Evolutionary conservation across 768 basidiomycete genomes (phyloP), one percentile per base, ranked within the genome.

Genomic region (Amylocystis lapponica): DNA sequence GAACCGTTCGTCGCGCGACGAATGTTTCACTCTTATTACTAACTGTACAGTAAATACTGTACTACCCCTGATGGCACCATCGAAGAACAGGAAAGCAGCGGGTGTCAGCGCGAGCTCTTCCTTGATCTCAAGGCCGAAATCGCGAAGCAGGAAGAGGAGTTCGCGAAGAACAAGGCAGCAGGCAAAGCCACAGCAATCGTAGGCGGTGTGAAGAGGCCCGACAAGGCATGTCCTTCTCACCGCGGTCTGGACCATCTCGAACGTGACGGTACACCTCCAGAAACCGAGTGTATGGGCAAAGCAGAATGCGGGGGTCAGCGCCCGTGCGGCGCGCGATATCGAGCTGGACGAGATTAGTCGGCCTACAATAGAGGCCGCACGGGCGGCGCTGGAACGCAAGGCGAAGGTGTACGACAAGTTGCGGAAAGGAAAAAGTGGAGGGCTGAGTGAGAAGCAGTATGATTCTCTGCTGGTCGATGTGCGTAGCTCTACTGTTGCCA

Each of bases 331-430:
- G 16, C 75, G 81, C 23, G 90, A 92, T 62, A 57, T 79, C 6
- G 83, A 88, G 54, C 70, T 82, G 2, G 86, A 88, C 50, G 78
- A 66, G 27, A 65, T 86, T 44, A 80, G 77, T 64, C 77, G 70
- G 53, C 79, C 81, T 14, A 86, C 83, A 0, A 60, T 86, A 10
- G 88, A 92, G 42, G 78, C 79, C 1, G 81, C 83, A 14, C 78
- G 79, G 12, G 80, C 80, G 2, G 74, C 74, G 2, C 64, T 92
- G 27, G 84, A 90, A 60, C 72, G 81, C 45, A 92, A 93, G 58
- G 79, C 86, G 3, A 76, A 78, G 61, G 76, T 87, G 36, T 92
- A 93, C 52, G 83, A 90, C 10, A 82, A 90, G 57, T 59, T 92
- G 27, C 66, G 71, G 56, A 82, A 78, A 53, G 90, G 90, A 11